These are phyloP conservation scores for Eremomyces bilateralis DNA, from an alignment of 495 filamentous ascomycete species.

Conservation along the genomic window DNA sequence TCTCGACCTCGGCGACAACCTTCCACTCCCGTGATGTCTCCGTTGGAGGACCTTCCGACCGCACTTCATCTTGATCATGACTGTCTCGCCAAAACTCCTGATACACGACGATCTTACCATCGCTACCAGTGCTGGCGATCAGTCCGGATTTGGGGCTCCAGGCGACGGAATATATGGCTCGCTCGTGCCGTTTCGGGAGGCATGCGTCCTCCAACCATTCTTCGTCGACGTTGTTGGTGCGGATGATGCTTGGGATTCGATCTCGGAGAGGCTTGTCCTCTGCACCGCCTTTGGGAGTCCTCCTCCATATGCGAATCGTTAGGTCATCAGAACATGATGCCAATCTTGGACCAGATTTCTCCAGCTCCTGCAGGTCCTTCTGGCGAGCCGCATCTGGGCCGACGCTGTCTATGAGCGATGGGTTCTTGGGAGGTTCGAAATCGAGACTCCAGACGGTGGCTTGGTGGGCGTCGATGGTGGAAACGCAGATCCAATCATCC, in stretches of 20 bases:
- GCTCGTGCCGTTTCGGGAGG: constrained; percentile 52
- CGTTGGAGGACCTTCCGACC: constrained; percentile 16
- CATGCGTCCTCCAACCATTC: constrained; percentile 53
- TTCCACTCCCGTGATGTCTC: constrained; percentile 47
- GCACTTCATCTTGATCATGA: constrained; percentile 18
- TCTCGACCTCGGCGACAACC: constrained; percentile 37
- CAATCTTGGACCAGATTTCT: constrained; percentile 39
- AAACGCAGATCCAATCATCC: constrained; percentile 85
- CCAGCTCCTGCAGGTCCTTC: constrained; percentile 15
- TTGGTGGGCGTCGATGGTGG: constrained; percentile 51
- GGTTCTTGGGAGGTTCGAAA: constrained; percentile 37
- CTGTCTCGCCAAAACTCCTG: constrained; percentile 25
- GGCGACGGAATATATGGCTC: constrained; percentile 55
- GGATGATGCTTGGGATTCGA: constrained; percentile 60
- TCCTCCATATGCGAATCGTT: constrained; percentile 56
- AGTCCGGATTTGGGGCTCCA: constrained; percentile 61
- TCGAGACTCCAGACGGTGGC: constrained; percentile 75
- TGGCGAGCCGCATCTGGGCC: constrained; percentile 11
- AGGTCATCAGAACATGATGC: constrained; percentile 60
- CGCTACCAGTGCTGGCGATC: constrained; percentile 65
- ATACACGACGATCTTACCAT: constrained; percentile 69
- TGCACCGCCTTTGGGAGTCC: constrained; percentile 32
- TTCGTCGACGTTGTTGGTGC: constrained; percentile 46
- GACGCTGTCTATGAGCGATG: constrained; percentile 4
- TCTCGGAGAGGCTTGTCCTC: constrained; percentile 17